Base-by-base conservation (phyloP, 2,329 filamentous ascomycete species). In the Pestalotiopsis sp. region DNA sequence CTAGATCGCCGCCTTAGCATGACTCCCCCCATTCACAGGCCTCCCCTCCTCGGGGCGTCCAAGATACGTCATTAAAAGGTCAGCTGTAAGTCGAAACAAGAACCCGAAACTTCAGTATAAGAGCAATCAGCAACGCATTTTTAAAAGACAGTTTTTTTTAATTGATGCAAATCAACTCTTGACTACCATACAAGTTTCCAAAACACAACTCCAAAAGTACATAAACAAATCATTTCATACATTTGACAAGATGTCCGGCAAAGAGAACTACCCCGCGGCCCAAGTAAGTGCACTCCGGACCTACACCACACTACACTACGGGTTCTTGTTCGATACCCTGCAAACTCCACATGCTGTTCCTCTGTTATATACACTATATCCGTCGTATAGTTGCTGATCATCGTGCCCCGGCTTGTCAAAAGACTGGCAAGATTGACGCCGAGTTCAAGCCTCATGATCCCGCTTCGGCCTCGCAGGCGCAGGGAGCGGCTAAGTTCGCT, bases 381-480 rank as follows among this genome's bases (percentile, higher is more conserved):
- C 31, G 31, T 36, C 7, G 31, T 36, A 36, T 36, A 17, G 23
- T 56, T 45, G 36, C 65, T 64, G 13, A 52, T 69, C 60, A 45
- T 25, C 66, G 20, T 52, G 5, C 45, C 20, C 20, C 20, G 45
- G 6, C 17, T n/a, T n/a, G 11, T n/a, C 20, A 49, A 62, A 62
- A 78, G 75, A 76, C 75, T 63, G 71, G 73, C 70, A 76, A 80
- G 74, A 69, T 75, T 69, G 74, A 80, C 67, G 73, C 73, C 70
- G 74, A 79, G 76, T 81, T 84, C 73, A 78, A 84, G 71, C 78
- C 78, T 27, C 78, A 83, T 69, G 71, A 73, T 12, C 65, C 78
- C 66, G 73, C 76, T 64, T 76, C 83, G 64, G 75, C 74, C 39
- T 74, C 78, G 73, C 80, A 85, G 77, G 75, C 80, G 74, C 84